Percentiles rank a stretch among this genome's conserved stretches.
phyloP scores from a whole-genome alignment of 2,329 filamentous ascomycete species.

The Bipolaris gigantea region DNA sequence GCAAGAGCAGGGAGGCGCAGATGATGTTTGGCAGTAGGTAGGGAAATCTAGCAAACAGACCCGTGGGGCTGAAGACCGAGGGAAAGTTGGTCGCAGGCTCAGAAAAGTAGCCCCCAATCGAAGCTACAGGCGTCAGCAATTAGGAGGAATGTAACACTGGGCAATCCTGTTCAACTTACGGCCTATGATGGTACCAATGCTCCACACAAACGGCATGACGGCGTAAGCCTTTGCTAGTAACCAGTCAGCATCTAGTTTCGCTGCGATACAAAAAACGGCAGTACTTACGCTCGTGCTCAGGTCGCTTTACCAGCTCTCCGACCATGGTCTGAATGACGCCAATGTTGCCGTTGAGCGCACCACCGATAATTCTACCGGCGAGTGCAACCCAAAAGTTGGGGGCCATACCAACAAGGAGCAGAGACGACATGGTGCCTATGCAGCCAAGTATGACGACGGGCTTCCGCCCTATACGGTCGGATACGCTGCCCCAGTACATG shows the following conservation, averaged over 20 bases:
- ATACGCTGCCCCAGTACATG: conserved; percentile 58
- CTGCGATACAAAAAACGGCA: background rate
- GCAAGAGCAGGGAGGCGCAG: conserved; percentile 72
- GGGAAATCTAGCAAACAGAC: conserved; percentile 76
- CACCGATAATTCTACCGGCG: conserved; percentile 73
- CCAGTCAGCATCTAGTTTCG: conserved; percentile 59
- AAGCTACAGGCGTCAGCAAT: conserved; percentile 51
- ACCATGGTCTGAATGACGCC: conserved; percentile 86
- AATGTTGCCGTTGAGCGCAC: conserved; percentile 82
- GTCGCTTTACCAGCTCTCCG: conserved; percentile 79
- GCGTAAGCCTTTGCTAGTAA: conserved; percentile 79
- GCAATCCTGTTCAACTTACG: conserved; percentile 30
- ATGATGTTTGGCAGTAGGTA: conserved; percentile 89
- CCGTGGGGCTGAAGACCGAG: conserved; percentile 64
- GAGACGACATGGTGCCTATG: conserved; percentile 77
- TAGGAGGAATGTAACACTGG: background rate
- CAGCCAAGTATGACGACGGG: conserved; percentile 55
- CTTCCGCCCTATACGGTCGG: conserved; percentile 46
- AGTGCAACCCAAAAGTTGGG: conserved; percentile 83
- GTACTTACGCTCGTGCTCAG: conserved; percentile 79
- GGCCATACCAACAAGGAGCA: conserved; percentile 81
- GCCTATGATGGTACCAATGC: conserved; percentile 84
- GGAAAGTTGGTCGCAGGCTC: conserved; percentile 77
- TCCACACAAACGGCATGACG: conserved; percentile 88
- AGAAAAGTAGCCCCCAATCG: conserved; percentile 84